Evolutionary conservation across 257 asterid species (phyloP).

Genomic region (Nicotiana noctiflora): DNA sequence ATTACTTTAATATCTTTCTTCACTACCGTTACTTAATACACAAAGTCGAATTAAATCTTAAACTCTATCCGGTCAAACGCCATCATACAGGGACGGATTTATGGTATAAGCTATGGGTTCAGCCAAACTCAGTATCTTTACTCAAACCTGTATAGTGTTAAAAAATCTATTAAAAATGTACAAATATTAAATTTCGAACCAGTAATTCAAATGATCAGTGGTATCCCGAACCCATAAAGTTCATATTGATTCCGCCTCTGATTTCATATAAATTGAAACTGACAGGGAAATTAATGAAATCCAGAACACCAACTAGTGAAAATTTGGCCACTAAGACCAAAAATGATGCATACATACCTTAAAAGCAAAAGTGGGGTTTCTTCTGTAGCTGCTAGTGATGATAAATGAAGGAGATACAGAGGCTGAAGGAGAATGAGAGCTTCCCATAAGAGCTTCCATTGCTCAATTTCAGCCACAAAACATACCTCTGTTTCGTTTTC

Average conservation of each 20-base stretch:
- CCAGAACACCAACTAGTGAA: background rate
- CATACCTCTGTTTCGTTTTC: background rate
- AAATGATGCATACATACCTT: slow-evolving; percentile 24
- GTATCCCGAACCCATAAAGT: no score
- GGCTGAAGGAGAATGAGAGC: slow-evolving; percentile 29
- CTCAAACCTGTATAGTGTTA: no score
- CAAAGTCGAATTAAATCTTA: background rate
- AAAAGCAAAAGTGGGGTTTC: slow-evolving; percentile 13
- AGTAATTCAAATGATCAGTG: no score
- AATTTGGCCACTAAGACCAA: background rate
- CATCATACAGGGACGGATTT: background rate
- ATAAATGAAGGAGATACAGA: slow-evolving; percentile 18
- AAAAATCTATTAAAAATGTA: no score
- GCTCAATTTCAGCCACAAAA: slow-evolving; percentile 25
- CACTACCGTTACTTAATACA: background rate
- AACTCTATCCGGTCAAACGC: background rate
- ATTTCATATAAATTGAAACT: background rate
- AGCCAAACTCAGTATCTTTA: no score
- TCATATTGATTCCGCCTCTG: no score
- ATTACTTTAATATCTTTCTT: background rate
- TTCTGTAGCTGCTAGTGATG: slow-evolving; percentile 18
- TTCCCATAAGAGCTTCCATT: slow-evolving; percentile 50
- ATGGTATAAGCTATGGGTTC: no score
- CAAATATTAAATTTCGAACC: no score
- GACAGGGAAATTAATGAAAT: background rate